Percentiles rank a stretch among this genome's conserved stretches.
phyloP scores from a whole-genome alignment of 495 filamentous ascomycete genomes.

The Tuber indicum region DNA sequence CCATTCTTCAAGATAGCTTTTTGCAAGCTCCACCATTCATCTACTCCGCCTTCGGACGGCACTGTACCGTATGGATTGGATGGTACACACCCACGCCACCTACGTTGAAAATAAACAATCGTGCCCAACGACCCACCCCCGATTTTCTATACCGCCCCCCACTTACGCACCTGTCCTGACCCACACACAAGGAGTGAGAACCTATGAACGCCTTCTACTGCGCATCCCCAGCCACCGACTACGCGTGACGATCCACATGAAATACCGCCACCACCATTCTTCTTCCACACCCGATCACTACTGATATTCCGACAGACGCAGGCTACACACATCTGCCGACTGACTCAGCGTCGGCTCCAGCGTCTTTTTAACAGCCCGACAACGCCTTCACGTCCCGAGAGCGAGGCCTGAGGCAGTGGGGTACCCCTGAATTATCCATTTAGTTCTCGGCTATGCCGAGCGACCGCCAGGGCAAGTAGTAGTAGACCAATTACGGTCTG shows the following conservation, averaged over 20 bases:
- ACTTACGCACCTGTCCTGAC: not conserved
- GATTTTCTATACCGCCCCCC: not conserved
- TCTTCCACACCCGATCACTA: not conserved
- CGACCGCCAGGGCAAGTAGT: not conserved
- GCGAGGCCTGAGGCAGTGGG: constrained; percentile 8
- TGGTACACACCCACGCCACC: not conserved
- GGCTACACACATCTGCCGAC: not conserved
- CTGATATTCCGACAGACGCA: not conserved
- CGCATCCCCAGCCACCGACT: not conserved
- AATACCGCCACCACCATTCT: not conserved
- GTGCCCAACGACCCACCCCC: not conserved
- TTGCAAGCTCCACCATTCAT: constrained; percentile 1
- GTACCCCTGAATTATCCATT: not conserved
- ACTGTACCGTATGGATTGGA: not conserved
- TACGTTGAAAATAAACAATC: not conserved
- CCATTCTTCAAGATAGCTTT: too few species aligned
- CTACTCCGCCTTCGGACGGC: not conserved
- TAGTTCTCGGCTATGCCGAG: not conserved
- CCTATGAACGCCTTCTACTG: not conserved
- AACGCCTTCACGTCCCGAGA: not conserved
- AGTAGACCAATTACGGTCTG: not conserved
- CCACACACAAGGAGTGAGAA: not conserved
- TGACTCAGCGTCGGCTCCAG: not conserved
- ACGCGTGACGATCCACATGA: not conserved
- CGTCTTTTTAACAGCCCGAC: not conserved